phyloP scores from a whole-genome alignment of 2,329 filamentous ascomycete genomes.

The Calonectria multiphialidica region DNA sequence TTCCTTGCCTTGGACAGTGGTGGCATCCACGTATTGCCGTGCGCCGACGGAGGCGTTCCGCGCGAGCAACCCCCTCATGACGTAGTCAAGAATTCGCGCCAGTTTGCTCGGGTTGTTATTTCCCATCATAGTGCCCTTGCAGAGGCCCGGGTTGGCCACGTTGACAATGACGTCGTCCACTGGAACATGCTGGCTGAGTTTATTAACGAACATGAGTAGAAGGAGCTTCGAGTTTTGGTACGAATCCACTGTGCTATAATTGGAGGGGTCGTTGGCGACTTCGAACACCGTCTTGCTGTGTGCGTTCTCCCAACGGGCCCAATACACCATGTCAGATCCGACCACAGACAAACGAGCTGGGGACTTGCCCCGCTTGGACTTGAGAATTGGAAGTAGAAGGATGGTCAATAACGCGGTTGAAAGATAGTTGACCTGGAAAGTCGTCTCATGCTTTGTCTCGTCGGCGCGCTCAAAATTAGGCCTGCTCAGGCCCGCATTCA shows the following conservation, averaged over 20 bases:
- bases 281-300: constrained; percentile 42
- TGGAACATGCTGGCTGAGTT: constrained; percentile 51
- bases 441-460: constrained; percentile 54
- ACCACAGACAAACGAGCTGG: constrained; percentile 46
- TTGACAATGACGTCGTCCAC: constrained; percentile 59
- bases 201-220: constrained; percentile 50
- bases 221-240: constrained; percentile 48
- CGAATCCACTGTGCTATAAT: constrained; percentile 20
- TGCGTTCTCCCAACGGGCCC: constrained; percentile 36
- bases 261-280: constrained; percentile 32
- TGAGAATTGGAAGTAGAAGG: constrained; percentile 49
- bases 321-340: constrained; percentile 46
- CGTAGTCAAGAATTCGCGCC: constrained; percentile 21
- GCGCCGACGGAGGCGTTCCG: constrained; percentile 32
- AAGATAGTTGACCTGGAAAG: constrained; percentile 55
- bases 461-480: constrained; percentile 39
- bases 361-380: constrained; percentile 33
- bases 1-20: constrained; percentile 32
- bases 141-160: constrained; percentile 58
- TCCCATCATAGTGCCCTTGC: constrained; percentile 57
- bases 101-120: constrained; percentile 44
- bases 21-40: constrained; percentile 39
- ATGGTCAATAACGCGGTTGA: constrained; percentile 49
- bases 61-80: constrained; percentile 24
- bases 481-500: constrained; percentile 58